Conservation (phyloP, 768 basidiomycete genomes). For the Suillus decipiens region DNA sequence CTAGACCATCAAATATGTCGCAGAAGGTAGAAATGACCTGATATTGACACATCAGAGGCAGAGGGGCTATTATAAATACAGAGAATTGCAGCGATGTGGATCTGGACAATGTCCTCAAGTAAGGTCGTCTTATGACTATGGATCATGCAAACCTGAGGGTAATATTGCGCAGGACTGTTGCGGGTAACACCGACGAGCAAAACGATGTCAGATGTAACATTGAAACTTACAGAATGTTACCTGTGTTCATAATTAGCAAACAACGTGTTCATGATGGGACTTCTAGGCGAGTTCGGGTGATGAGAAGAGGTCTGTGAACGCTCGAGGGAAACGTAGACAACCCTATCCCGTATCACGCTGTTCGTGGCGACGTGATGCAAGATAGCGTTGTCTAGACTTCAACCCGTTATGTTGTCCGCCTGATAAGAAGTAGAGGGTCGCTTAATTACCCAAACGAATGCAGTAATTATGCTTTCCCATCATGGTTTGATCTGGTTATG, state of each 20-base stretch:
- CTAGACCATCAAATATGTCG: constrained; percentile 11
- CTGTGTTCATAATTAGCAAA: constrained; percentile 14
- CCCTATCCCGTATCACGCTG: no score
- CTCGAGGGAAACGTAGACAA: constrained; percentile 22
- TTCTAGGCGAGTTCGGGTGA: constrained; percentile 27
- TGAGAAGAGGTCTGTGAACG: constrained; percentile 28
- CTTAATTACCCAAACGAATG: constrained; percentile 27
- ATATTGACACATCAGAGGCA: constrained; percentile 34
- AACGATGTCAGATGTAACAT: background rate
- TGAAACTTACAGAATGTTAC: constrained; percentile 25
- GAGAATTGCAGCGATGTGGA: constrained; percentile 37
- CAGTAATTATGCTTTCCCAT: constrained; percentile 22
- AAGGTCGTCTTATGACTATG: background rate
- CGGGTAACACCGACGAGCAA: background rate
- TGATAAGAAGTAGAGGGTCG: background rate
- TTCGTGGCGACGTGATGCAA: constrained; percentile 16
- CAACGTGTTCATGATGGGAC: background rate
- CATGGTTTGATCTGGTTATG: background rate
- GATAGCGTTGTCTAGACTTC: constrained; percentile 24
- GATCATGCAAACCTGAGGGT: constrained; percentile 22
- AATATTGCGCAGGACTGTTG: constrained; percentile 24
- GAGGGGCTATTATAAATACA: constrained; percentile 38
- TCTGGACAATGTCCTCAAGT: constrained; percentile 21
- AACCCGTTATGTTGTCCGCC: constrained; percentile 14
- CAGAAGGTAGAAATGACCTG: constrained; percentile 25